These are phyloP conservation scores for Przewalskia tangutica DNA, from an alignment of 257 asterid species.

Conservation along the genomic window DNA sequence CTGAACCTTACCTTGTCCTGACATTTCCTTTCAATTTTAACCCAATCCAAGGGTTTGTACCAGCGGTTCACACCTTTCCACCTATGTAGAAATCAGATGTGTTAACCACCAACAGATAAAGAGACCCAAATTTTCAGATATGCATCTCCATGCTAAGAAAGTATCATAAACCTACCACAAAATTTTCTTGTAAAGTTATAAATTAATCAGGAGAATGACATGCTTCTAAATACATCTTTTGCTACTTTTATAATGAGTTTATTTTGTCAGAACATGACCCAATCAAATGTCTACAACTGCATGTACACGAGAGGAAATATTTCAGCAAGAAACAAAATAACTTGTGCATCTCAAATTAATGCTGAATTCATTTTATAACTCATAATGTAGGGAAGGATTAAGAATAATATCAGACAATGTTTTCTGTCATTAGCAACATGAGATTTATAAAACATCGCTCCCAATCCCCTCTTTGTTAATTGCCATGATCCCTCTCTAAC, in stretches of 20 bases:
- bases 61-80: slow-evolving; percentile 67
- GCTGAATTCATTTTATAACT: neutral
- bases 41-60: slow-evolving; percentile 64
- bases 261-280: neutral
- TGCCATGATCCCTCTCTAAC: neutral
- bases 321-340: neutral
- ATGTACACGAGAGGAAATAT: neutral
- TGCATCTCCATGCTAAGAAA: neutral
- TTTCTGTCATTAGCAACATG: neutral
- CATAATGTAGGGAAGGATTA: neutral
- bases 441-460: neutral
- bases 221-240: neutral
- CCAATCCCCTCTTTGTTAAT: neutral
- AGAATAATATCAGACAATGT: neutral
- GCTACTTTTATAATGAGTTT: neutral
- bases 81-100: slow-evolving; percentile 19
- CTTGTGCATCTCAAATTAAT: neutral
- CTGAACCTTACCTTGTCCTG: slow-evolving; percentile 63
- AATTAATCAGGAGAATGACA: neutral
- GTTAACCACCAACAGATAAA: neutral
- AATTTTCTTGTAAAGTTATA: neutral
- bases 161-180: neutral
- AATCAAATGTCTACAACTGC: neutral
- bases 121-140: neutral
- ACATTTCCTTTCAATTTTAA: slow-evolving; percentile 54